These are phyloP conservation scores for Erodium trifolium DNA, from an alignment of 441 rosid genomes.

Conservation along the genomic window DNA sequence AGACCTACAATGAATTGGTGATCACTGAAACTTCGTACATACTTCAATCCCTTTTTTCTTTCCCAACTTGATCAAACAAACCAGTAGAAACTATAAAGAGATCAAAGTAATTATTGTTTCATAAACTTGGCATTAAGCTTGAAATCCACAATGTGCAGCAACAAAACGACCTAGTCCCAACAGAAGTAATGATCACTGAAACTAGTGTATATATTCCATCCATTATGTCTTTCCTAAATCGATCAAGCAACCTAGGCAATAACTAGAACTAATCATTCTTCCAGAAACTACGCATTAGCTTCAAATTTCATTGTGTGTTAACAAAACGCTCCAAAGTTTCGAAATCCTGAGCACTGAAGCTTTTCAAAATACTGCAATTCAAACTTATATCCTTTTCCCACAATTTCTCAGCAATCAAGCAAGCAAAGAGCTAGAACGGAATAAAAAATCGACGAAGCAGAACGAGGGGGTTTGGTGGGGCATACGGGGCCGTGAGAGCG, in stretches of 20 bases:
- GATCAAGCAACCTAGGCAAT: background rate
- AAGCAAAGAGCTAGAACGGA: background rate
- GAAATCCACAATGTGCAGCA: background rate
- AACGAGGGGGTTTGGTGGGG: background rate
- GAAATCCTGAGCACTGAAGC: too few species aligned
- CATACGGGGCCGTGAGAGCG: conserved; percentile 88
- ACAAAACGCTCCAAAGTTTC: background rate
- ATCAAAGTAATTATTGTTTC: too few species aligned
- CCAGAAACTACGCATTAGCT: background rate
- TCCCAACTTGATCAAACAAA: background rate
- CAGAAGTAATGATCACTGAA: conserved; percentile 2
- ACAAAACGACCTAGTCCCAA: background rate
- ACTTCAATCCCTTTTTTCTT: background rate
- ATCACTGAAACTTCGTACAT: conserved; percentile 1
- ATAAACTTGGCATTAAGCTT: background rate
- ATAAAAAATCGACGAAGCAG: background rate
- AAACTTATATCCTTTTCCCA: background rate
- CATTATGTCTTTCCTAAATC: too few species aligned
- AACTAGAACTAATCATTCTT: background rate
- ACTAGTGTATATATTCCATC: background rate
- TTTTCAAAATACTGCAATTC: too few species aligned
- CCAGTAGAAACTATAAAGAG: background rate
- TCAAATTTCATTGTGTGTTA: background rate
- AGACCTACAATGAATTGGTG: background rate
- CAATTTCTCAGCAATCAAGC: background rate